A percentile compares a stretch with the other conserved stretches of the same genome.
phyloP scores from a whole-genome alignment of 2,329 filamentous ascomycete genomes.

The Fusarium zealandicum region DNA sequence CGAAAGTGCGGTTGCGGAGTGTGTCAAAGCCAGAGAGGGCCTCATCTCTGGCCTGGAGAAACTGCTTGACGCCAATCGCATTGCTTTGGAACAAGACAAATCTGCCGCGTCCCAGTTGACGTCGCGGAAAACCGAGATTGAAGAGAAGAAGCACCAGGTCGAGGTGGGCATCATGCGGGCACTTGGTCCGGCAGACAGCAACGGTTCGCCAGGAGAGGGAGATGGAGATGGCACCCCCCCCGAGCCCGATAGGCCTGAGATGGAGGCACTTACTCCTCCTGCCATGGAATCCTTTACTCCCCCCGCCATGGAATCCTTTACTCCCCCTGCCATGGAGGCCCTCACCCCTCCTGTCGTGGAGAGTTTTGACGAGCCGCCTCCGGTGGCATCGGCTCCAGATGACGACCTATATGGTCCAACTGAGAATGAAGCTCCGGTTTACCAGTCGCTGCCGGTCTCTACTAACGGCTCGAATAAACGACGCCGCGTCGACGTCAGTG shows the following conservation, averaged over 20 bases:
- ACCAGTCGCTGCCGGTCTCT: constrained; percentile 58
- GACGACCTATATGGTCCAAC: constrained; percentile 35
- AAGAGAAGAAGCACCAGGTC: constrained; percentile 84
- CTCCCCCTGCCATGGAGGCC: constrained; percentile 76
- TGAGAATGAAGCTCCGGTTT: constrained; percentile 53
- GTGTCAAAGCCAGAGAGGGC: constrained; percentile 81
- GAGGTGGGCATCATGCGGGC: constrained; percentile 91
- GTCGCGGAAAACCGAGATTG: constrained; percentile 74
- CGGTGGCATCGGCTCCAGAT: constrained; percentile 30
- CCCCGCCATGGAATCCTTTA: constrained; percentile 70
- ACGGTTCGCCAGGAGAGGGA: constrained; percentile 56
- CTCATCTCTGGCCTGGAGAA: constrained; percentile 84
- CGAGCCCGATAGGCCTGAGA: constrained; percentile 77
- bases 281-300: constrained; percentile 28
- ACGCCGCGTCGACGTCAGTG: constrained; percentile 58
- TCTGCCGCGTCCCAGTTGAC: constrained; percentile 68
- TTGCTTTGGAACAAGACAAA: constrained; percentile 74
- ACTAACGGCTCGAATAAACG: constrained; percentile 65
- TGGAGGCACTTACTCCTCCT: constrained; percentile 89
- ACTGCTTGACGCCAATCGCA: constrained; percentile 76
- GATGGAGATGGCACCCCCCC: constrained; percentile 55
- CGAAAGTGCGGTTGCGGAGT: constrained; percentile 87
- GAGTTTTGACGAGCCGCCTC: constrained; percentile 29
- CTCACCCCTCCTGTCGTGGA: constrained; percentile 73
- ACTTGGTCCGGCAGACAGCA: constrained; percentile 67